Conservation (phyloP, 768 basidiomycete genomes). For the Termitomyces sp. region DNA sequence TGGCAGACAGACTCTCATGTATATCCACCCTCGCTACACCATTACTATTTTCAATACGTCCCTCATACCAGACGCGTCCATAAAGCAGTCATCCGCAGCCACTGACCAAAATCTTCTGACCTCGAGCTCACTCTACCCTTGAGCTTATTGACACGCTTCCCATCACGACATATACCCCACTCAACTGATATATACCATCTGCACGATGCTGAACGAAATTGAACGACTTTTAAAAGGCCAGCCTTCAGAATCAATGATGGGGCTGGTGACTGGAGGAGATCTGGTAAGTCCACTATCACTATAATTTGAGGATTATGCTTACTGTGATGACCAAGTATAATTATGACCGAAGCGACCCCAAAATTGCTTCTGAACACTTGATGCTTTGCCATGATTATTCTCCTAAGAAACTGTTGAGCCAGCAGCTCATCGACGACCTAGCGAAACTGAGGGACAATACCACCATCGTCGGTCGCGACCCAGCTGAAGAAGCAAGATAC, state of each 20-base stretch:
- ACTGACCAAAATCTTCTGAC: not conserved
- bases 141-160: not conserved
- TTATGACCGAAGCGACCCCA: not conserved
- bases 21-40: not conserved
- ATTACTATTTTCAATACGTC: not conserved
- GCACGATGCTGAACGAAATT: not conserved
- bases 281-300: not conserved
- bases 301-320: not conserved
- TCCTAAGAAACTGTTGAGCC: not conserved
- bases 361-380: not conserved
- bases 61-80: not conserved
- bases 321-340: not conserved
- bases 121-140: not conserved
- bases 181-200: not conserved
- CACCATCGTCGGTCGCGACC: not conserved
- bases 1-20: not conserved
- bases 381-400: too few species aligned
- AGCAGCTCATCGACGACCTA: not conserved
- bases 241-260: not conserved
- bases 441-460: conserved; percentile 7
- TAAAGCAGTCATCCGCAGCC: not conserved
- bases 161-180: not conserved
- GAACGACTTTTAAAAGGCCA: not conserved
- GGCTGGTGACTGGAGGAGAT: not conserved
- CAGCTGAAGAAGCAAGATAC: not conserved